A percentile compares a stretch with the other conserved stretches of the same genome.
phyloP scores from a whole-genome alignment of 805 yeast species.

The Lachancea dasiensis region DNA sequence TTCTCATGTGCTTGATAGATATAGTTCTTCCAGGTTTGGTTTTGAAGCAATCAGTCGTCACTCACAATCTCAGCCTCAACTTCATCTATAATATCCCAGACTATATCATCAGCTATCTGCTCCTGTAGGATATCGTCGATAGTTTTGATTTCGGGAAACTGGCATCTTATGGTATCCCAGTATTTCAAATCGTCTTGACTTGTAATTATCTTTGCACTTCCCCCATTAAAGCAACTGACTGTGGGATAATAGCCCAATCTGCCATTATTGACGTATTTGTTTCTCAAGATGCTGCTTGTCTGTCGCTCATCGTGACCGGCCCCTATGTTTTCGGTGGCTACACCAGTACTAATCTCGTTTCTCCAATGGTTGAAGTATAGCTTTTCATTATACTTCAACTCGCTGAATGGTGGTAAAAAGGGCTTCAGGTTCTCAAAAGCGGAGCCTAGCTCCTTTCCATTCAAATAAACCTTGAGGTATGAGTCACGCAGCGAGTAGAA shows the following conservation, averaged over 20 bases:
- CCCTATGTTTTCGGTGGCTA: not conserved
- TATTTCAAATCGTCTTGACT: slow-evolving; percentile 53
- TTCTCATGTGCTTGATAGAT: not conserved
- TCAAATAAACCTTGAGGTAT: slow-evolving; percentile 61
- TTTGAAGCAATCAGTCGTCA: not conserved
- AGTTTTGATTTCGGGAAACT: slow-evolving; percentile 39
- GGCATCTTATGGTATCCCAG: slow-evolving; percentile 32
- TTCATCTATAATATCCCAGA: slow-evolving; percentile 82
- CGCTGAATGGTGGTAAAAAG: slow-evolving; percentile 74
- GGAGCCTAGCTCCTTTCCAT: slow-evolving; percentile 63
- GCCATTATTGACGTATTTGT: slow-evolving; percentile 65
- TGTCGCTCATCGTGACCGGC: slow-evolving; percentile 18
- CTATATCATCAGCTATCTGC: slow-evolving; percentile 70
- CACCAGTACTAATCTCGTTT: slow-evolving; percentile 9
- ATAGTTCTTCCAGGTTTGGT: not conserved
- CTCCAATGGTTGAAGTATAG: slow-evolving; percentile 30
- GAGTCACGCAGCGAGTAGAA: slow-evolving; percentile 43
- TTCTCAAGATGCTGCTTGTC: slow-evolving; percentile 23
- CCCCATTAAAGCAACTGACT: slow-evolving; percentile 74
- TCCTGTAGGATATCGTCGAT: slow-evolving; percentile 59
- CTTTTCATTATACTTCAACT: slow-evolving; percentile 39
- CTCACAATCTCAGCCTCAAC: slow-evolving; percentile 45
- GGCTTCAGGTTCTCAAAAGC: slow-evolving; percentile 65
- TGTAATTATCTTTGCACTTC: slow-evolving; percentile 63
- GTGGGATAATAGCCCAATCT: slow-evolving; percentile 88